Base-by-base conservation (phyloP, 2,329 filamentous ascomycete species). In the Didymella glomerata region DNA sequence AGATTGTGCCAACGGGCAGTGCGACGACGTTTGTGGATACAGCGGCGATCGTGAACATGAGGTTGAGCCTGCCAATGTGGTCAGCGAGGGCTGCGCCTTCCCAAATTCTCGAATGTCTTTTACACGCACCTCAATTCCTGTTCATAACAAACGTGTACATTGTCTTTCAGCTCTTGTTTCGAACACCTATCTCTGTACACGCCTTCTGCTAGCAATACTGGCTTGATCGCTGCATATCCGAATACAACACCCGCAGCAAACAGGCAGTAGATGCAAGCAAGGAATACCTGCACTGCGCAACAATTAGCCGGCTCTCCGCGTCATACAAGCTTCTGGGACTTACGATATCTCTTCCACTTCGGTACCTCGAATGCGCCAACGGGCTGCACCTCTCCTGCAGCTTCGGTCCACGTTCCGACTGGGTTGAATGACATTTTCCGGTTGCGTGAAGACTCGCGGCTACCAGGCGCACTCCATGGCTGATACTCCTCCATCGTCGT, bases 11-110 rank as follows among this genome's bases (percentile, higher is more conserved):
- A 11, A 96, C 88, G 2, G 93, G 91, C 7, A 97, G 83, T 13
- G 93, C 93, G 40, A 88, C 91, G 13, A 96, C 90, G 70, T 97
- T 97, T 38, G 93, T 96, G 7, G 86, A 90, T 10, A 96, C 92
- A 14, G 92, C 93, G 13, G 93, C 93, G 40, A 93, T 85, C 6
- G 92, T 96, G 81, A 97, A 97, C 91, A 96, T 96, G 66, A 97
- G 81, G 75, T 97, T 97, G 56, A 97, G 84, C 59, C 82, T 83
- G 86, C 86, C 83, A 47, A 84, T 40, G 34, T 36, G 27, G 38
- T 68, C 46, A 68, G 60, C 42, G 7, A 34, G 22, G 41, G 56
- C 51, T 32, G 25, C n/a, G 4, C 9, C 24, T 36, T 42, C 25
- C 90, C 75, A 27, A 10, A 91, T 88, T 2, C 88, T 88, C 16